Base-by-base conservation (phyloP, 306 rosid species). In the Cyclanthera cordifolia region DNA sequence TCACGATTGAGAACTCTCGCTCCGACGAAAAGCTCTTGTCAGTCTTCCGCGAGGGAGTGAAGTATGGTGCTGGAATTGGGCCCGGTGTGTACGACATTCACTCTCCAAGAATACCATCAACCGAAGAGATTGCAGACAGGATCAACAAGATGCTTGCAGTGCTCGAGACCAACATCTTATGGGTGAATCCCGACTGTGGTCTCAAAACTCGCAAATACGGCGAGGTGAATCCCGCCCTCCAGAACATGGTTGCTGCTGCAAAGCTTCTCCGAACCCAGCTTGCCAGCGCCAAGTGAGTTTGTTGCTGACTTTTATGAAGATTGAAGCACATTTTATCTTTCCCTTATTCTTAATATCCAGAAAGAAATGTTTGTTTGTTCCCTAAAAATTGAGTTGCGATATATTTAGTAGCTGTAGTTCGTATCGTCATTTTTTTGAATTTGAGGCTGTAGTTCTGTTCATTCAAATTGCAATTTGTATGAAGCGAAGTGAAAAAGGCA, bases 161-260 rank as follows among this genome's bases (percentile, higher is more conserved):
- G 67, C 83, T 90, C 11, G 95, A 87, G 76, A 86, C 81, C 77
- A 84, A 87, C 83, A 73, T 87, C 45, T 83, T 90, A 15, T 90
- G 96, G 95, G 90, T 90, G 28, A 90, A 90, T 77, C 96, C 96
- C 0, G 96, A 90, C 67, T 90, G 96, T 72, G 96, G 95, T 4
- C 95, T 87, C 76, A 90, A 90, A 78, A 90, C 96, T 0, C 91
- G 96, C 67, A 90, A 87, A 61, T 90, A 90, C 65, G 28, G 80
- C 0, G 95, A 90, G 78, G 95, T 87, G 54, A 83, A 82, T 73
- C 81, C 92, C 1, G 92, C 96, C 47, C 91, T 90, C 59, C 78
- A 81, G 67, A 82, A 90, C 74, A 77, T 90, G 88, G 96, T 84
- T 74, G 79, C 81, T n/a, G 96, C 96, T 0, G 96, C 90, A 45